Evolutionary conservation across 2,329 filamentous ascomycete species (phyloP).

Genomic region (Xylaria hypoxylon): DNA sequence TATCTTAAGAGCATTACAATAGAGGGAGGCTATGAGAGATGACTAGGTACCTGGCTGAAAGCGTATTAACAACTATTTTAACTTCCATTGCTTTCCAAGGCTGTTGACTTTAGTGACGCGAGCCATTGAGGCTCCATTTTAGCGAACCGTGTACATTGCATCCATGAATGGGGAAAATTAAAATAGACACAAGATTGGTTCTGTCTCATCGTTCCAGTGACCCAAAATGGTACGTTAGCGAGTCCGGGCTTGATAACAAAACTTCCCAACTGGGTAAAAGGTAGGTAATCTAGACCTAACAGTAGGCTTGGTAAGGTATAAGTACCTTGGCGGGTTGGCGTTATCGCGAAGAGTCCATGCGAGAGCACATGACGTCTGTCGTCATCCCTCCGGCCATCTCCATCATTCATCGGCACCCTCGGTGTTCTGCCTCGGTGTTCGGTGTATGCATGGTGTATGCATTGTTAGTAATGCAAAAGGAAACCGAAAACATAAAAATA

Average conservation of each 20-base stretch:
- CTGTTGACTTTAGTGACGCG: background rate
- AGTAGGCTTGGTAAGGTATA: background rate
- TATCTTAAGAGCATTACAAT: background rate
- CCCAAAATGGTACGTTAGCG: background rate
- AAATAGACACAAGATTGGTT: too few species aligned
- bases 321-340: conserved; percentile 17
- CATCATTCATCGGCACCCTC: conserved; percentile 8
- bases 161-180: too few species aligned
- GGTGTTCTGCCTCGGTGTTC: conserved; percentile 4
- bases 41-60: background rate
- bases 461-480: background rate
- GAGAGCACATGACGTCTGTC: conserved; percentile 39
- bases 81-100: background rate
- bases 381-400: conserved; percentile 1
- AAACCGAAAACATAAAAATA: background rate
- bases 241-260: background rate
- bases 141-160: too few species aligned
- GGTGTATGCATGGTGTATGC: background rate
- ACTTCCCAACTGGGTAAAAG: too few species aligned
- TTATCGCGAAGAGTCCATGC: conserved; percentile 34
- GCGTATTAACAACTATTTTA: background rate
- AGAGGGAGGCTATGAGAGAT: background rate
- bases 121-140: background rate
- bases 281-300: background rate
- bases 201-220: background rate